phyloP scores from a whole-genome alignment of 768 basidiomycete species.

The Pleurotus ostreatus region DNA sequence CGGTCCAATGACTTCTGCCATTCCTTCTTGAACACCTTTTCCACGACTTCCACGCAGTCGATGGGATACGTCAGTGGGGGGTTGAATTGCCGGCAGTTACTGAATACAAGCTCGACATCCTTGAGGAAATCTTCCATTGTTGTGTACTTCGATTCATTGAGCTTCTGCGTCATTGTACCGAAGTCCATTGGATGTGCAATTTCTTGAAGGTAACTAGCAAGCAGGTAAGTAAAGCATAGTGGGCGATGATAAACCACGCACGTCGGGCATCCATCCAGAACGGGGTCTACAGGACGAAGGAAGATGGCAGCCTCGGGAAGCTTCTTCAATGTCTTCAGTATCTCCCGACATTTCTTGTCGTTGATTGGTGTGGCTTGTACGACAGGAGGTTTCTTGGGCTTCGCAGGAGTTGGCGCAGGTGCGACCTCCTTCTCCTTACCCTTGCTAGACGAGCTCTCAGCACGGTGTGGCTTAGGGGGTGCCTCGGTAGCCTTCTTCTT shows the following conservation, averaged over 20 bases:
- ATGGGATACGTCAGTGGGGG: conserved; percentile 74
- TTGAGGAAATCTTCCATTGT: conserved; percentile 79
- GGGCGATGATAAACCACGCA: conserved; percentile 34
- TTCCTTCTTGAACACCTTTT: conserved; percentile 76
- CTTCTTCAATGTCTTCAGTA: conserved; percentile 56
- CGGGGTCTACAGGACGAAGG: conserved; percentile 77
- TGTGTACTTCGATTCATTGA: conserved; percentile 62
- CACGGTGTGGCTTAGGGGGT: conserved; percentile 37
- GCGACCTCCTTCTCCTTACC: conserved; percentile 70
- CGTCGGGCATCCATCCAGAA: conserved; percentile 86
- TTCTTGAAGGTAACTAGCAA: conserved; percentile 81
- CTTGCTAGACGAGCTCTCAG: conserved; percentile 47
- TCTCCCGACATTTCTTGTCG: conserved; percentile 78
- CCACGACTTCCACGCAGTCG: conserved; percentile 67
- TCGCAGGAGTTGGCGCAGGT: conserved; percentile 27
- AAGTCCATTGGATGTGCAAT: conserved; percentile 94
- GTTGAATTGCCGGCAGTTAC: conserved; percentile 92
- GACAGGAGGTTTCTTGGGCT: conserved; percentile 34
- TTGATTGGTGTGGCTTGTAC: conserved; percentile 53
- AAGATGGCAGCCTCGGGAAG: conserved; percentile 73
- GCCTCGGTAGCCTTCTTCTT: conserved; percentile 17
- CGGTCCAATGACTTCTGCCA: conserved; percentile 76
- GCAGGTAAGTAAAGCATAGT: conserved; percentile 5
- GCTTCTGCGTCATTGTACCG: conserved; percentile 68
- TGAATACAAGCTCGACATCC: conserved; percentile 80